Base-by-base conservation (phyloP, 2,329 filamentous ascomycete genomes). In the Pseudophaeomoniella oleicola region DNA sequence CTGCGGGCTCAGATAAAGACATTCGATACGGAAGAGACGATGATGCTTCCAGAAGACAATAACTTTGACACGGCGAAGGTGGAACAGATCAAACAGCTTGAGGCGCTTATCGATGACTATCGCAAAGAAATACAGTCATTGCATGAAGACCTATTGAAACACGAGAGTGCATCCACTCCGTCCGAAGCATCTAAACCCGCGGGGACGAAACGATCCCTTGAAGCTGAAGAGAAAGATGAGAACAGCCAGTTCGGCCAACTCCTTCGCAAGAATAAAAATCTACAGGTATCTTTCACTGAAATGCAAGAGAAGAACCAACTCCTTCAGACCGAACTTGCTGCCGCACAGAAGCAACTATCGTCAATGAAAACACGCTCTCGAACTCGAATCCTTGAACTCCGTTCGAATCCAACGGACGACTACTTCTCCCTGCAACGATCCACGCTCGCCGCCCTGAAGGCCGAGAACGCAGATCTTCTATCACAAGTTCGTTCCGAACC, bases 401-500 rank as follows among this genome's bases (percentile, higher is more conserved):
- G 85, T 39, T 78, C 81, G n/a, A 98, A 98, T 55, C 90, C 90
- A 0, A 96, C 90, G 0, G 76, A 86, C 0, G 75, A 90, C 49
- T 75, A 75, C 41, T 85, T 94, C 59, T 79, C 81, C 3, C 74
- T 94, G 55, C 94, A 96, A 60, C 69, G 80, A 36, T 69, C 75
- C 6, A 93, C 85, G 1, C 72, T 98, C 11, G 69, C 69, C 6
- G 78, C 79, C 0, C 72, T 98, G 6, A 74, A 80, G 46, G 73
- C 77, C 41, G 90, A 96, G 53, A 98, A 98, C 57, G 67, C 71
- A 5, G 82, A 88, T 18, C 72, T 96, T 5, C 69, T 94, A 2
- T 68, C 76, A 0, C 81, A 87, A 44, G 68, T 96, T 2, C 56
- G 72, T 44, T 59, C 62, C 44, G 51, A 62, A 40, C 47, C 60